These are phyloP conservation scores for Backusella morwellensis DNA, from an alignment of 192 early-diverging fungal genomes.

Conservation along the genomic window DNA sequence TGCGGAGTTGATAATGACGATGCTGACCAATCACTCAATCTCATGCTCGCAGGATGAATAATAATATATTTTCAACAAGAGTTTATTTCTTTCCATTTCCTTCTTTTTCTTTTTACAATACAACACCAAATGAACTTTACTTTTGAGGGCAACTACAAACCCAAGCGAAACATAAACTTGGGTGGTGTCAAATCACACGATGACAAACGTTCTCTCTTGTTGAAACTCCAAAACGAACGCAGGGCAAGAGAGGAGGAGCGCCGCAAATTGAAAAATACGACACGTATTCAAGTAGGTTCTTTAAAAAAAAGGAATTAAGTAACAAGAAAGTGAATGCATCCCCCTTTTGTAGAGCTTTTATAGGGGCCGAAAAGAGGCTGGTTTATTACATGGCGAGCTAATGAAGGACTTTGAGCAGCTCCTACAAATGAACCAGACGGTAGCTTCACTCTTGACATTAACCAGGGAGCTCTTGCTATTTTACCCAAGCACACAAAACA, in stretches of 20 bases:
- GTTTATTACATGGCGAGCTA: slow-evolving; percentile 22
- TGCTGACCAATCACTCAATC: not conserved
- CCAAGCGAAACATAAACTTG: slow-evolving; percentile 75
- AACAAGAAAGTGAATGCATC: too few species aligned
- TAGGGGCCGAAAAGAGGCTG: slow-evolving; percentile 46
- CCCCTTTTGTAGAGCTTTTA: slow-evolving; percentile 49
- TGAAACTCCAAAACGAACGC: slow-evolving; percentile 71
- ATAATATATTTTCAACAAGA: not conserved
- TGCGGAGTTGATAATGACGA: not conserved
- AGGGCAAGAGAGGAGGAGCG: slow-evolving; percentile 71
- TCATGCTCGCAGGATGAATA: not conserved
- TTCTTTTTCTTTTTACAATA: not conserved
- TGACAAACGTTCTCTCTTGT: slow-evolving; percentile 67
- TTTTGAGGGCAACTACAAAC: slow-evolving; percentile 83
- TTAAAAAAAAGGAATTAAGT: too few species aligned
- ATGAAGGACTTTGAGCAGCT: slow-evolving; percentile 1
- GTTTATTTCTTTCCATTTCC: not conserved
- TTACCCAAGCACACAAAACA: slow-evolving; percentile 7
- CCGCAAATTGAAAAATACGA: slow-evolving; percentile 48
- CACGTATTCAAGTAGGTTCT: slow-evolving; percentile 58
- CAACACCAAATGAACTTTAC: slow-evolving; percentile 38
- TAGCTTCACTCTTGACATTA: not conserved
- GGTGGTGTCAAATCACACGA: slow-evolving; percentile 68
- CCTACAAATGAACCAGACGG: not conserved
- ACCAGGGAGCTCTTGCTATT: slow-evolving; percentile 4